Base-by-base conservation (phyloP, 257 asterid genomes). In the Verbascum thapsus region DNA sequence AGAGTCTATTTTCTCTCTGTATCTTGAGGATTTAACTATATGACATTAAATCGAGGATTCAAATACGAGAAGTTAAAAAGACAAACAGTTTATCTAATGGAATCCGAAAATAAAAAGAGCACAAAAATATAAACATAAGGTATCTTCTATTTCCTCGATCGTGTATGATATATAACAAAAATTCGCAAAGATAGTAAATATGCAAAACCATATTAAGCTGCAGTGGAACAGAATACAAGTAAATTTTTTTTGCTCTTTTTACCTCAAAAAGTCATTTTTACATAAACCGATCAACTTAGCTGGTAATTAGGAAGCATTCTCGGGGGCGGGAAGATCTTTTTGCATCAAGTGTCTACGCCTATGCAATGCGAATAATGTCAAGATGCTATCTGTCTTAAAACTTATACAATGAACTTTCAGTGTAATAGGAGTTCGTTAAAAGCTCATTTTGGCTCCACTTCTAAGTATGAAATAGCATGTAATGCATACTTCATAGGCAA, bases 271-370 rank as follows among this genome's bases (percentile, higher is more conserved):
- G 71, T 50, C 53, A 26, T 45, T 20, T 68, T 35, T 57, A 62
- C 35, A n/a, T 58, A 58, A 12, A 35, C 67, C 67, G 71, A 75
- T 61, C 69, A 70, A 67, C 71, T 54, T 30, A 58, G 72, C 76
- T 70, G 76, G 50, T 72, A 79, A n/a, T 66, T 62, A 37, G n/a
- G n/a, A 70, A 64, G 59, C 76, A 66, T 56, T 15, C 56, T 81
- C 77, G n/a, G 78, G 67, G 12, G 40, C 64, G 20, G 88, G 83
- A 76, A 90, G 86, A 54, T 75, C 71, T 72, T 94, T 94, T 69
- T 86, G 70, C 99, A 90, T 90, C 70, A 94, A 79, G 70, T 86
- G 96, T 73, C 88, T 85, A 37, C 99, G 92, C 62, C 96, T 80
- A 73, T 94, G 99, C 64, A 94, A 76, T 10, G 85, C 77, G 63